A percentile compares a stretch with the other conserved stretches of the same genome.
Evolutionary conservation across 2,329 filamentous ascomycete genomes (phyloP).

Genomic region (Fusarium abutilonis): DNA sequence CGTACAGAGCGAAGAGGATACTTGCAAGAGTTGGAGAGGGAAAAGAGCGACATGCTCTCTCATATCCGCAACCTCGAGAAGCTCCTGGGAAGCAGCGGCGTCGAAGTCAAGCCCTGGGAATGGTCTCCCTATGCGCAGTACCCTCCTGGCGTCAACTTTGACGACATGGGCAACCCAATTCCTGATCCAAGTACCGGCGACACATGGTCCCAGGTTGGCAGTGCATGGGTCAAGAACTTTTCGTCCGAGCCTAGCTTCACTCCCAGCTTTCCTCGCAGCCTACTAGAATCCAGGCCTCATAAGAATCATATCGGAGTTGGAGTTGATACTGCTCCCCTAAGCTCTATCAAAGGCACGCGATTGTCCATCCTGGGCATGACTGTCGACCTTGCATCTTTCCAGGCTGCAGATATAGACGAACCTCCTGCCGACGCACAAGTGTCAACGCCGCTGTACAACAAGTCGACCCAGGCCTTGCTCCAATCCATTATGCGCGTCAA

Average conservation of each 20-base stretch:
- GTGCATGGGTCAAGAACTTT: slow-evolving; percentile 50
- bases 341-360: slow-evolving; percentile 78
- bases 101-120: slow-evolving; percentile 67
- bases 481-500: slow-evolving; percentile 71
- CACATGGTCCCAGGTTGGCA: slow-evolving; percentile 49
- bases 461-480: slow-evolving; percentile 76
- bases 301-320: slow-evolving; percentile 75
- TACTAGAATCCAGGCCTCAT: slow-evolving; percentile 57
- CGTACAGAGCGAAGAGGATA: slow-evolving; percentile 82
- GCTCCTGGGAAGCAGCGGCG: slow-evolving; percentile 68
- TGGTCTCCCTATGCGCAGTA: slow-evolving; percentile 46
- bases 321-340: slow-evolving; percentile 71
- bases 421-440: slow-evolving; percentile 50
- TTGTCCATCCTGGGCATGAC: slow-evolving; percentile 83
- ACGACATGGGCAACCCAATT: slow-evolving; percentile 42
- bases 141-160: slow-evolving; percentile 40
- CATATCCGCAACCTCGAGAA: slow-evolving; percentile 75
- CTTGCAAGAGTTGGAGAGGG: slow-evolving; percentile 77
- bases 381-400: slow-evolving; percentile 80
- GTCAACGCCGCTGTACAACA: slow-evolving; percentile 67
- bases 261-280: slow-evolving; percentile 47
- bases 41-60: slow-evolving; percentile 72
- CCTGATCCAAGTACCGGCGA: slow-evolving; percentile 41
- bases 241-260: slow-evolving; percentile 34
- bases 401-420: slow-evolving; percentile 73